Evolutionary conservation across 139 green algal species (phyloP), one percentile per base, ranked within the genome.

Genomic region (Closterium sp.): DNA sequence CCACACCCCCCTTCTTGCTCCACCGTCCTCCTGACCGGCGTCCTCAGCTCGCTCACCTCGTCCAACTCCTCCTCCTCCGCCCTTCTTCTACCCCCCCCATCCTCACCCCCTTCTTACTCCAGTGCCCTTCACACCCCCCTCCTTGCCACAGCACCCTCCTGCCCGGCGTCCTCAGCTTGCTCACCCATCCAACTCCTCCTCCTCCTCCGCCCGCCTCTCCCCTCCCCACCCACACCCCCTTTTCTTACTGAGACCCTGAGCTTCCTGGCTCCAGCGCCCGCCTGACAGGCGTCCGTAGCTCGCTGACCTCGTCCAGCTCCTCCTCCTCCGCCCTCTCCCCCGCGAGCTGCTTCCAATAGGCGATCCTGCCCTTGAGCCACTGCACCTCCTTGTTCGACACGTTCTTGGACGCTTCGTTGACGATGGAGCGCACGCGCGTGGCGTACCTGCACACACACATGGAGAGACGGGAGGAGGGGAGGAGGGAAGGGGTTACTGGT

Each of bases 311-410:
- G 21, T 94, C 87, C 34, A 92, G 21, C 31, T 95, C 94, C 21
- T 91, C 83, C 23, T 89, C 92, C 32, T 95, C 89, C 0, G 81
- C 90, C n/a, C 87, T 93, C 84, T 85, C 85, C 16, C 97, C 97
- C 1, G 97, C 98, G 94, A 98, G 96, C 95, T 98, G 96, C 95
- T 98, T 98, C 98, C 97, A 99, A 91, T 97, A 96, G 30, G 98
- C 96, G n/a, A 99, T 90, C 93, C 96, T 89, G 94, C 97, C 96
- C 91, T 96, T 95, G 86, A 99, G 89, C 87, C 94, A 94, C 84
- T 96, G 55, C 69, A 98, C 94, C 88, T 99, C 98, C 92, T 98
- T 97, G 92, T 91, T 97, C 35, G 92, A 89, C 93, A 98, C 96
- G 90, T 98, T 96, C 93, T 97, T 97, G 34, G 90, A 93, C 28